These are phyloP conservation scores for Daldinia caldariorum DNA, from an alignment of 495 filamentous ascomycete genomes.

Conservation along the genomic window DNA sequence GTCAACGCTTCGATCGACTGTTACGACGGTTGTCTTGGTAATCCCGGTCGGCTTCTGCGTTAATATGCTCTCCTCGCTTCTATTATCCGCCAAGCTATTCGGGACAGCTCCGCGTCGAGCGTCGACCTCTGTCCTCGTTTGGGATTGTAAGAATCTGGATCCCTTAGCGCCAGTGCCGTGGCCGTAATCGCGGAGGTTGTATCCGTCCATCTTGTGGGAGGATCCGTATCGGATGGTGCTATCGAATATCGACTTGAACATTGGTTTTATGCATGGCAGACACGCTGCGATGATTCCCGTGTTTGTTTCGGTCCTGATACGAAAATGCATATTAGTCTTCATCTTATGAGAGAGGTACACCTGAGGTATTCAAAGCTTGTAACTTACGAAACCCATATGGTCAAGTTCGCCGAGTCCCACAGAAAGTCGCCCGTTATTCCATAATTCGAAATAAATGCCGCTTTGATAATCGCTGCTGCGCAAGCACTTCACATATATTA, in stretches of 20 bases:
- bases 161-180: constrained; percentile 1
- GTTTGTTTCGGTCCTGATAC: constrained; percentile 21
- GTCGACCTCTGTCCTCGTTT: constrained; percentile 12
- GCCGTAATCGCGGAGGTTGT: constrained; percentile 12
- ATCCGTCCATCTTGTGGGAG: constrained; percentile 7
- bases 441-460: constrained; percentile 51
- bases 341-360: background rate
- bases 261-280: constrained; percentile 18
- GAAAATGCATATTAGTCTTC: background rate
- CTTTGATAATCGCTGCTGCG: constrained; percentile 59
- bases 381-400: constrained; percentile 46
- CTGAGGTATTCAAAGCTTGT: background rate
- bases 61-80: constrained; percentile 14
- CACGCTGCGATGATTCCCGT: constrained; percentile 25
- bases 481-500: constrained; percentile 49
- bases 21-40: constrained; percentile 28
- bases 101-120: background rate
- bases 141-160: constrained; percentile 5
- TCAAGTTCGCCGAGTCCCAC: constrained; percentile 54
- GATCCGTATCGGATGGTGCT: constrained; percentile 22
- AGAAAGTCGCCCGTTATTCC: constrained; percentile 57
- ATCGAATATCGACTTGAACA: constrained; percentile 19
- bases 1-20: constrained; percentile 2
- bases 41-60: constrained; percentile 9
- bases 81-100: constrained; percentile 4